Evolutionary conservation across 495 filamentous ascomycete species (phyloP).

Genomic region (Penicillium canariense): DNA sequence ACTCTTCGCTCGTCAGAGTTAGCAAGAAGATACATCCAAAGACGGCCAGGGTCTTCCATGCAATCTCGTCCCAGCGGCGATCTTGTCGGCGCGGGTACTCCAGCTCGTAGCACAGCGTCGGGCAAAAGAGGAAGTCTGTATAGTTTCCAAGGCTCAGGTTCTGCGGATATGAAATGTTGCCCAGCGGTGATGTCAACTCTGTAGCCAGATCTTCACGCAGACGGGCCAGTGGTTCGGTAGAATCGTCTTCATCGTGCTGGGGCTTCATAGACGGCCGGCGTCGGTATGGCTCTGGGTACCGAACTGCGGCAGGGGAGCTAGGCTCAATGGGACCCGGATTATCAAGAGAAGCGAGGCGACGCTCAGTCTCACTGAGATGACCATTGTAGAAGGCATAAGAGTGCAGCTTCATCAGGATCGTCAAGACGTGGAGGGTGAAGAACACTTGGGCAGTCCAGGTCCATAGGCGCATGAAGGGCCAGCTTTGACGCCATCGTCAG

Average conservation of each 20-base stretch:
- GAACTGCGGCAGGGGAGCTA: constrained; percentile 57
- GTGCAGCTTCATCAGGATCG: constrained; percentile 97
- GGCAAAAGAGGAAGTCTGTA: constrained; percentile 83
- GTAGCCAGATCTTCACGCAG: constrained; percentile 85
- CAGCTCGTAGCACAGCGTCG: constrained; percentile 95
- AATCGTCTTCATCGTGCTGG: constrained; percentile 33
- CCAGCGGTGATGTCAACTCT: constrained; percentile 85
- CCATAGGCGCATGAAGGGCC: constrained; percentile 87
- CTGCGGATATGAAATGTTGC: constrained; percentile 83
- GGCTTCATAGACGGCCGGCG: constrained; percentile 34
- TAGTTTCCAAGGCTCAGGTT: constrained; percentile 85
- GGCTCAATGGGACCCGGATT: constrained; percentile 66
- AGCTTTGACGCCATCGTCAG: constrained; percentile 41
- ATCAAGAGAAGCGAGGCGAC: constrained; percentile 75
- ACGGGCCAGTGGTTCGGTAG: constrained; percentile 54
- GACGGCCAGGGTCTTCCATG: constrained; percentile 81
- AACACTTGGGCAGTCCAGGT: constrained; percentile 95
- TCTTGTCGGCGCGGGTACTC: constrained; percentile 83
- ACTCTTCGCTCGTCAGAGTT: constrained; percentile 89
- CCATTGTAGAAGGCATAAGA: constrained; percentile 98
- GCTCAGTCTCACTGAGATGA: constrained; percentile 83
- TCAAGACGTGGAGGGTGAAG: constrained; percentile 85
- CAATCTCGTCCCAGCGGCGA: constrained; percentile 77
- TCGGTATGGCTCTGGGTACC: constrained; percentile 65
- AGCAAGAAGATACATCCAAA: constrained; percentile 97